Evolutionary conservation across 139 green algal genomes (phyloP).

Genomic region (Coelastrella sp.): DNA sequence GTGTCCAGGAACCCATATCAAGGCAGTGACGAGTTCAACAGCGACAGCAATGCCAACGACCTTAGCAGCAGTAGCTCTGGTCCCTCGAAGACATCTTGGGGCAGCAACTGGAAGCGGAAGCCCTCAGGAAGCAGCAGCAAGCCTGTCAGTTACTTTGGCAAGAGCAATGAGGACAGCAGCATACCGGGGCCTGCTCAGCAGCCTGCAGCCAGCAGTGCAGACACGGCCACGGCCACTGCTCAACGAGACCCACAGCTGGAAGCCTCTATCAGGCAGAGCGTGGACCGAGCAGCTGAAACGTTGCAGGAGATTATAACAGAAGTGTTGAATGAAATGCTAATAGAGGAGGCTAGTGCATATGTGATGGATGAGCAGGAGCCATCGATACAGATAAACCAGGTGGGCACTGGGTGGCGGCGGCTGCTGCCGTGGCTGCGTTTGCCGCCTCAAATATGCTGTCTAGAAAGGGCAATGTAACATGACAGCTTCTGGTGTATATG

Average conservation of each 20-base stretch:
- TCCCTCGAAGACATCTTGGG: not conserved
- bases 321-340: conserved; percentile 62
- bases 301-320: conserved; percentile 70
- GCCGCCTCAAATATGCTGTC: no score
- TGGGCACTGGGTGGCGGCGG: not conserved
- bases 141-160: not conserved
- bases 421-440: no score
- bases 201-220: not conserved
- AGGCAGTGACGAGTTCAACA: not conserved
- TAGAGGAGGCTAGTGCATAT: conserved; percentile 60
- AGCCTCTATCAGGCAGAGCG: conserved; percentile 31
- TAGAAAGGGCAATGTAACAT: no score
- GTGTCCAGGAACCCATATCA: no score
- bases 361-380: conserved; percentile 30
- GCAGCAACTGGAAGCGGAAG: conserved; percentile 10
- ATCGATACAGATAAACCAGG: not conserved
- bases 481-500: no score
- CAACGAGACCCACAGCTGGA: not conserved
- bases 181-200: not conserved
- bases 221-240: not conserved
- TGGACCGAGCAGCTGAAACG: conserved; percentile 56
- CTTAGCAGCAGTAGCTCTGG: not conserved
- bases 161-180: not conserved
- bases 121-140: not conserved
- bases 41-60: not conserved